Base-by-base conservation (phyloP, 768 basidiomycete genomes). In the Hydnum rufescens region DNA sequence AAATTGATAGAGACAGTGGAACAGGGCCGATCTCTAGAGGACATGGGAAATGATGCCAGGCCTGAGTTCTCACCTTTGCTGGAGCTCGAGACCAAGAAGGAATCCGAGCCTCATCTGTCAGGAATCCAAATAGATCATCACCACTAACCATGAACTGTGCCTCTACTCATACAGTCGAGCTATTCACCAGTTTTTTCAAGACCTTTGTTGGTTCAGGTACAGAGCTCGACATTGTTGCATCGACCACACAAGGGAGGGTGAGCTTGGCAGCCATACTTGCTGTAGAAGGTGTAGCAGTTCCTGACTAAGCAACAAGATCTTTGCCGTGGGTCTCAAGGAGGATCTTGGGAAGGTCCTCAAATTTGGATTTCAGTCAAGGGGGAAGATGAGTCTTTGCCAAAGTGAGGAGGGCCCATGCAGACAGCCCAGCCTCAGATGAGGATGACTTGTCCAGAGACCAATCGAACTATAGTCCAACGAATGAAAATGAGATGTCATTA, bases 311-410 rank as follows among this genome's bases (percentile, higher is more conserved):
- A 34, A 58, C 51, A 13, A 51, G 57, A 54, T 58, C 57, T 44
- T 58, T 56, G 18, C 64, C 65, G 54, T 66, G 60, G 4, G 61
- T 60, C 1, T 62, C 64, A 51, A 67, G 57, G 26, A 68, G 60
- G 16, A 59, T 60, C 18, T 60, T 55, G 22, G 64, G 64, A 59
- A 67, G 64, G 1, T 59, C 54, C 56, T 64, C 61, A 59, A 68
- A 63, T 53, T 62, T 62, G 3, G 53, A 56, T n/a, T 58, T 55
- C 19, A 68, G 59, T 22, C 18, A 26, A 22, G 22, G n/a, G n/a
- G n/a, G n/a, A n/a, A n/a, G n/a, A n/a, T n/a, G n/a, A n/a, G n/a
- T n/a, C n/a, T n/a, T n/a, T 22, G 29, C 51, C 42, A 13, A 26
- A 26, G 8, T 47, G 44, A 16, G 28, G 44, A 47, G 44, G 23